phyloP scores from a whole-genome alignment of 805 yeast species.

The Nakazawaea siamensis region DNA sequence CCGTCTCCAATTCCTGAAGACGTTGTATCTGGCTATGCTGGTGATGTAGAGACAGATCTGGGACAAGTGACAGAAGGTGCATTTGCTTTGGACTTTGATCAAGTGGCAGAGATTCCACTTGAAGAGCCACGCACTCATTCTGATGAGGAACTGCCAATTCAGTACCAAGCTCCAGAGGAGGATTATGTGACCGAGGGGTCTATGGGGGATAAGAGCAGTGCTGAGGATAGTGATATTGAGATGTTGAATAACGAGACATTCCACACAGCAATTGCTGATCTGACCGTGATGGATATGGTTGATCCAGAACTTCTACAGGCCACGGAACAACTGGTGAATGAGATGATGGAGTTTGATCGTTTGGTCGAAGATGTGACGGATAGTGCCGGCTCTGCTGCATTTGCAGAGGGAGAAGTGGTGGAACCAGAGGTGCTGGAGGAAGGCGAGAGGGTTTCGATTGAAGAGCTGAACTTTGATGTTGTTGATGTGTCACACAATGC shows the following conservation, averaged over 20 bases:
- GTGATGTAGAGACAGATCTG: conserved; percentile 1
- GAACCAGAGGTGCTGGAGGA: not conserved
- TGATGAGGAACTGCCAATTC: not conserved
- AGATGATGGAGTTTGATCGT: not conserved
- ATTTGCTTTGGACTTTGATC: too few species aligned
- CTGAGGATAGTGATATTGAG: too few species aligned
- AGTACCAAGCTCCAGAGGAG: conserved; percentile 1
- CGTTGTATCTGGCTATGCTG: not conserved
- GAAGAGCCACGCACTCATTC: too few species aligned
- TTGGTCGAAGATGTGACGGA: not conserved
- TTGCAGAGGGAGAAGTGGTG: not conserved
- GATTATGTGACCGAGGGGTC: conserved; percentile 3
- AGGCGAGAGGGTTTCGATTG: too few species aligned
- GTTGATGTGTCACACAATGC: too few species aligned
- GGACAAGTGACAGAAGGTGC: too few species aligned
- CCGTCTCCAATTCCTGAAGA: not conserved
- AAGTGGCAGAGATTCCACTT: too few species aligned
- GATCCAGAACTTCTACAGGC: conserved; percentile 1
- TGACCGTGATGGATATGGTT: too few species aligned
- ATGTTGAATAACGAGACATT: too few species aligned
- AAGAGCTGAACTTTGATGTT: too few species aligned
- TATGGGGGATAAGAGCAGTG: conserved; percentile 1
- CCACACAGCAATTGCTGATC: too few species aligned
- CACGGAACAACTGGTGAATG: not conserved
- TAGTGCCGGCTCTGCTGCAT: not conserved